Evolutionary conservation across 2,329 filamentous ascomycete genomes (phyloP).

Genomic region (Apiospora arundinis): DNA sequence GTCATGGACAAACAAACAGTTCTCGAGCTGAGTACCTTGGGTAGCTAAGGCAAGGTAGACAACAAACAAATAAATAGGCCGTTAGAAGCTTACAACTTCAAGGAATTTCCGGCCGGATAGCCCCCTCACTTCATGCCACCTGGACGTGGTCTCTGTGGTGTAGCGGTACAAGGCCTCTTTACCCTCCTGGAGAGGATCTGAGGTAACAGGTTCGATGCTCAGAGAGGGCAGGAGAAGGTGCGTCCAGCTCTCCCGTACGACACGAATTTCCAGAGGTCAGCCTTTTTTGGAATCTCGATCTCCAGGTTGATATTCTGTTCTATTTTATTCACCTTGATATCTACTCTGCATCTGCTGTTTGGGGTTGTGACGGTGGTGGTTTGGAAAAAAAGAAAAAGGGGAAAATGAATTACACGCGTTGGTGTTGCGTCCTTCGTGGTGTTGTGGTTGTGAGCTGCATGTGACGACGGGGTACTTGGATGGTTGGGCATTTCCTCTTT

Average conservation of each 20-base stretch:
- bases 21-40: not conserved
- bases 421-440: not conserved
- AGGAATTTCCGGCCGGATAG: not conserved
- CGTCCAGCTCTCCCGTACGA: not conserved
- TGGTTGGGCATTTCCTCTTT: no score
- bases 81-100: not conserved
- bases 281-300: not conserved
- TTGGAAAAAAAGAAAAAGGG: no score
- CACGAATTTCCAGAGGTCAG: not conserved
- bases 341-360: no score
- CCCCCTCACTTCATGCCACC: not conserved
- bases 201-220: slow-evolving; percentile 17
- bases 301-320: not conserved
- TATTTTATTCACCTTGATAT: not conserved
- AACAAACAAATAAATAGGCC: not conserved
- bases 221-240: slow-evolving; percentile 8
- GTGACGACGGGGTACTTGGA: not conserved
- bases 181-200: slow-evolving; percentile 4
- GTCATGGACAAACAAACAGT: not conserved
- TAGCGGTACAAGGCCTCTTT: not conserved
- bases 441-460: not conserved
- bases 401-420: no score
- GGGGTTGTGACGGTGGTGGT: no score
- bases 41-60: not conserved
- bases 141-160: slow-evolving; percentile 7